Percentiles rank a stretch among this genome's conserved stretches.
These are phyloP conservation scores for Plectosphaerella sp. DNA, from an alignment of 2,329 filamentous ascomycete species.

Conservation along the genomic window DNA sequence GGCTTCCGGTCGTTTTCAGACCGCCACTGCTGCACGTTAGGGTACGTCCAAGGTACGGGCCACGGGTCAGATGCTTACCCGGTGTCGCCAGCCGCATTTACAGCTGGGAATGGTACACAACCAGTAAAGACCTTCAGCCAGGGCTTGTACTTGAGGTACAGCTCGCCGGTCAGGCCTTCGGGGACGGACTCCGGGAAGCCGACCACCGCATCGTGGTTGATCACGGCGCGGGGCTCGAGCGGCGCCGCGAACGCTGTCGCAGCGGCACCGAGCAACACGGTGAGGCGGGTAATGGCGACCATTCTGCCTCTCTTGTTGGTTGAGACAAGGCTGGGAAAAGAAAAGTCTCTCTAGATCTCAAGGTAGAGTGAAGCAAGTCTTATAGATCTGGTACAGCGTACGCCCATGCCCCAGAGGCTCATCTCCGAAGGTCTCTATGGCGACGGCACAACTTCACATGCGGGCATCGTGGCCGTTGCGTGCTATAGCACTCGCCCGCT, in stretches of 20 bases:
- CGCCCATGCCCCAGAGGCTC: no score
- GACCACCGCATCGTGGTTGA: slow-evolving; percentile 24
- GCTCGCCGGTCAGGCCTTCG: slow-evolving; percentile 16
- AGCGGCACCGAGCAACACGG: slow-evolving; percentile 10
- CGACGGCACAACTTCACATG: no score
- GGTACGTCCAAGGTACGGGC: slow-evolving; percentile 19
- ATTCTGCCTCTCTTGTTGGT: no score
- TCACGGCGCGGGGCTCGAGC: slow-evolving; percentile 20
- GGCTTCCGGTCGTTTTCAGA: slow-evolving; percentile 18
- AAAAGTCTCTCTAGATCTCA: no score
- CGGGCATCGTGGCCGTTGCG: no score
- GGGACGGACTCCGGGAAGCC: slow-evolving; percentile 26
- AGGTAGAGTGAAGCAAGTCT: no score
- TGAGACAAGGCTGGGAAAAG: no score
- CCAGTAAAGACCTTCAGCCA: slow-evolving; percentile 45
- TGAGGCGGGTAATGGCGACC: slow-evolving; percentile 5
- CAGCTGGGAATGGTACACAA: slow-evolving; percentile 59
- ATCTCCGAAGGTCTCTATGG: no score
- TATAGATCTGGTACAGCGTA: no score
- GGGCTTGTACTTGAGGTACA: slow-evolving; percentile 29
- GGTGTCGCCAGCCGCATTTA: slow-evolving; percentile 53
- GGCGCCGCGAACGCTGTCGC: slow-evolving; percentile 13
- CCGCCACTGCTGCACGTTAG: slow-evolving; percentile 18
- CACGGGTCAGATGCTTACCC: slow-evolving; percentile 31
- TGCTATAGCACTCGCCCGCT: no score